A percentile compares a stretch with the other conserved stretches of the same genome.
phyloP scores from a whole-genome alignment of 129 eudicot species.

The Tagetes patula region DNA sequence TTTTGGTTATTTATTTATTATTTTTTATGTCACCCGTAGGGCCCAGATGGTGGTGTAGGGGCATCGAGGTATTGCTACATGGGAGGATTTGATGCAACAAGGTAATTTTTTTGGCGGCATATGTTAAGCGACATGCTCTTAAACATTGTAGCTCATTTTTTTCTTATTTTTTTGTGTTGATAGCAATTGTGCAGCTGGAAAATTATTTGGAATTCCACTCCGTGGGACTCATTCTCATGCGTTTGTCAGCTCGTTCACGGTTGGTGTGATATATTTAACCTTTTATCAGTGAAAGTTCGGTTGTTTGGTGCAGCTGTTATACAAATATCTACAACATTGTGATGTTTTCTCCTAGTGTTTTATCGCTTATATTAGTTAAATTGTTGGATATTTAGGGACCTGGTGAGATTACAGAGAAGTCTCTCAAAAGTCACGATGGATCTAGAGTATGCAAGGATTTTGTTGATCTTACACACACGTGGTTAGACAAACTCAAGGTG shows the following conservation, averaged over 20 bases:
- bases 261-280: constrained; percentile 31
- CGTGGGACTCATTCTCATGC: constrained; percentile 99
- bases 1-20: neutral
- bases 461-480: constrained; percentile 71
- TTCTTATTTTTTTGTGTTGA: constrained; percentile 20
- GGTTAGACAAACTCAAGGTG: constrained; percentile 93
- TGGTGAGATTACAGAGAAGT: constrained; percentile 84
- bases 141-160: constrained; percentile 17
- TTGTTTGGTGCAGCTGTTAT: neutral
- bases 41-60: constrained; percentile 97
- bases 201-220: constrained; percentile 93
- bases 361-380: constrained; percentile 11
- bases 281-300: constrained; percentile 7
- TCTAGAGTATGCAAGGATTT: constrained; percentile 75
- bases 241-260: constrained; percentile 89
- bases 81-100: constrained; percentile 99
- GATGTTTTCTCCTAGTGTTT: neutral
- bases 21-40: constrained; percentile 41
- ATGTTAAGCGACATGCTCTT: constrained; percentile 13
- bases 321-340: neutral
- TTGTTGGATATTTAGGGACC: constrained; percentile 59
- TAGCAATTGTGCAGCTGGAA: constrained; percentile 99
- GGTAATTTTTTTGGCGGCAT: constrained; percentile 45
- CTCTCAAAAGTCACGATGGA: constrained; percentile 66
- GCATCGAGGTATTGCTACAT: constrained; percentile 95